A percentile compares a stretch with the other conserved stretches of the same genome.
Conservation (phyloP, 2,329 filamentous ascomycete species). For the Xylariaceae sp. region DNA sequence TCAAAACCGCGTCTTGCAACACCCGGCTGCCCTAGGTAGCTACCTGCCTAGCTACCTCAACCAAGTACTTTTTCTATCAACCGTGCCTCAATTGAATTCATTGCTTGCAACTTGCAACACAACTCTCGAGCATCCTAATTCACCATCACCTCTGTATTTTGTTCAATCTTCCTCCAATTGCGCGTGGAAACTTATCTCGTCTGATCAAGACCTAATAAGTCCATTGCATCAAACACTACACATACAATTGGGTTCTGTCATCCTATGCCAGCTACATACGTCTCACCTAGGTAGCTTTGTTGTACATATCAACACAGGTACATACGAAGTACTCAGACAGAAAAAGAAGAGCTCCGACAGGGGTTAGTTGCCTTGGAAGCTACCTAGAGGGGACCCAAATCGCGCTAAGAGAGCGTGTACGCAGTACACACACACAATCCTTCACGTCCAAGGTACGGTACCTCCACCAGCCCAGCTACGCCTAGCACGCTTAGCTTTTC, state of each 20-base stretch:
- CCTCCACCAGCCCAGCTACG: slow-evolving; percentile 14
- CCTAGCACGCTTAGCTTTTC: slow-evolving; percentile 11
- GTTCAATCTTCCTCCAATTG: background rate
- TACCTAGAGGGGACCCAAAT: slow-evolving; percentile 12
- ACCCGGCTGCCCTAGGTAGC: no score
- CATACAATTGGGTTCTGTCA: background rate
- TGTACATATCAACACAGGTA: background rate
- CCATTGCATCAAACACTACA: background rate
- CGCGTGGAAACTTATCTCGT: background rate
- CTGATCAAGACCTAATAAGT: background rate
- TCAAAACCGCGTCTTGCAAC: slow-evolving; percentile 19
- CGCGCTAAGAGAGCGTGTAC: slow-evolving; percentile 31
- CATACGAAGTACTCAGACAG: background rate
- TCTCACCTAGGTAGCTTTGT: no score
- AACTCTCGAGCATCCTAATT: no score
- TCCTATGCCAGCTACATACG: background rate
- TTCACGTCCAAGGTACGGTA: slow-evolving; percentile 30
- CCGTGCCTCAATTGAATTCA: no score
- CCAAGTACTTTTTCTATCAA: no score
- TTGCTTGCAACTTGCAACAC: no score
- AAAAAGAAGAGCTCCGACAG: slow-evolving; percentile 2
- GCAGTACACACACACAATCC: slow-evolving; percentile 25
- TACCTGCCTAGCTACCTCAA: no score
- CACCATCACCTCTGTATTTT: background rate
- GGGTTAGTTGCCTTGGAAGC: slow-evolving; percentile 4